Percentiles rank a stretch among this genome's conserved stretches.
These are phyloP conservation scores for Entrophospora sp. DNA, from an alignment of 192 early-diverging fungal species.

Conservation along the genomic window DNA sequence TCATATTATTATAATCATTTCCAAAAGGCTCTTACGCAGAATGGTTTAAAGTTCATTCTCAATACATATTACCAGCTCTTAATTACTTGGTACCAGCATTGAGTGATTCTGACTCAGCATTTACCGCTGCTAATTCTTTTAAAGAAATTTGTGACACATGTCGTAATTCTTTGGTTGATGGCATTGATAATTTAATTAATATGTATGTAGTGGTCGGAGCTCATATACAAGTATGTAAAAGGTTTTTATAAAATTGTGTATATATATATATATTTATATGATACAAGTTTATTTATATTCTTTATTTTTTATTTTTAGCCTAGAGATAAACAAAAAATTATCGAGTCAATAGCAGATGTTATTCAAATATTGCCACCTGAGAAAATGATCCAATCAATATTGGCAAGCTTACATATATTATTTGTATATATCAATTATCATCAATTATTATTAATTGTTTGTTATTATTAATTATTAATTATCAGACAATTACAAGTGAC, in stretches of 20 bases:
- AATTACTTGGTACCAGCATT: slow-evolving; percentile 58
- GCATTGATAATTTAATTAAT: slow-evolving; percentile 47
- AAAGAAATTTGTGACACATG: slow-evolving; percentile 65
- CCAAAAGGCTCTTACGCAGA: slow-evolving; percentile 53
- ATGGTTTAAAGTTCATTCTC: slow-evolving; percentile 57
- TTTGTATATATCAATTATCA: too few relatives aligned
- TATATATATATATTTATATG: too few relatives aligned
- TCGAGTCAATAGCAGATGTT: slow-evolving; percentile 36
- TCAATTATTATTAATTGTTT: background rate
- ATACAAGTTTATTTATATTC: background rate
- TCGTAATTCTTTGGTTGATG: slow-evolving; percentile 50
- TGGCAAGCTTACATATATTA: too few relatives aligned
- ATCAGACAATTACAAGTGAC: slow-evolving; percentile 1
- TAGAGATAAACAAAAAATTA: slow-evolving; percentile 32
- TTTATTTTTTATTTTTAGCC: slow-evolving; percentile 6
- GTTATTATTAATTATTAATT: background rate
- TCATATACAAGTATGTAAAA: slow-evolving; percentile 24
- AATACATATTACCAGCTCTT: slow-evolving; percentile 45
- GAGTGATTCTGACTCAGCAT: slow-evolving; percentile 44
- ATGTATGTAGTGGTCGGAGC: slow-evolving; percentile 48
- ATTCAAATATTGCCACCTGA: slow-evolving; percentile 35
- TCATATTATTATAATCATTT: too few relatives aligned
- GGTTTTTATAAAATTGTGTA: too few relatives aligned
- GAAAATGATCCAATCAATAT: slow-evolving; percentile 25
- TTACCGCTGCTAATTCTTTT: slow-evolving; percentile 54